phyloP scores from a whole-genome alignment of 306 rosid species.

The Spatholobus suberectus region DNA sequence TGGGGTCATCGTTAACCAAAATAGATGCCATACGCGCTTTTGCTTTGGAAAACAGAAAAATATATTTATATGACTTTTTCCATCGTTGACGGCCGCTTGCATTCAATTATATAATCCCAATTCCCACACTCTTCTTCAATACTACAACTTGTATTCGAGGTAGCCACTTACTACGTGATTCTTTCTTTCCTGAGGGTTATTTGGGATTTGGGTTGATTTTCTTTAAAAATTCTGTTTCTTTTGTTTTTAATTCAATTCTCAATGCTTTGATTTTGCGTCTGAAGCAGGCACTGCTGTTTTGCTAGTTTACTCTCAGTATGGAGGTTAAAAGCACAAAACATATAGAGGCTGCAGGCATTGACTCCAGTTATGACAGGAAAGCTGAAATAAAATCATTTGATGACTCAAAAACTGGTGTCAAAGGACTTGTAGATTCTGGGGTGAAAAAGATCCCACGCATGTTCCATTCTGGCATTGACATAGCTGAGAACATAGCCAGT shows the following conservation, averaged over 20 bases:
- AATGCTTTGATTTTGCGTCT: not conserved
- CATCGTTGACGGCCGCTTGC: too few species aligned
- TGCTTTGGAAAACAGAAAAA: too few species aligned
- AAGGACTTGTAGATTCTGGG: slow-evolving; percentile 57
- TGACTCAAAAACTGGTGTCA: slow-evolving; percentile 57
- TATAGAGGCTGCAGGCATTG: not conserved
- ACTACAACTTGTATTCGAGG: too few species aligned
- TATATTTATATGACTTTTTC: too few species aligned
- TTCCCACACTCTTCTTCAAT: too few species aligned
- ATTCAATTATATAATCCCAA: too few species aligned
- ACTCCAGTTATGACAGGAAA: slow-evolving; percentile 41
- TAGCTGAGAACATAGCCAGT: not conserved
- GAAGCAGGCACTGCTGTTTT: not conserved
- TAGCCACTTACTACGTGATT: too few species aligned
- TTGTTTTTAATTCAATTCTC: not conserved
- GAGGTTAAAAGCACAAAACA: slow-evolving; percentile 16
- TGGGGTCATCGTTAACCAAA: too few species aligned
- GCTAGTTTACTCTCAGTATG: slow-evolving; percentile 16
- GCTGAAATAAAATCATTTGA: slow-evolving; percentile 56
- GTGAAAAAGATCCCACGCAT: slow-evolving; percentile 50
- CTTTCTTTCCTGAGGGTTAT: too few species aligned
- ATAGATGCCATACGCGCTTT: too few species aligned
- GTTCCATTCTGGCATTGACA: slow-evolving; percentile 31
- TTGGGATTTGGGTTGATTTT: too few species aligned
- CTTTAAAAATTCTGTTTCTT: too few species aligned